phyloP scores from a whole-genome alignment of 108 stramenopile genomes.

The Craspedostauros australis region DNA sequence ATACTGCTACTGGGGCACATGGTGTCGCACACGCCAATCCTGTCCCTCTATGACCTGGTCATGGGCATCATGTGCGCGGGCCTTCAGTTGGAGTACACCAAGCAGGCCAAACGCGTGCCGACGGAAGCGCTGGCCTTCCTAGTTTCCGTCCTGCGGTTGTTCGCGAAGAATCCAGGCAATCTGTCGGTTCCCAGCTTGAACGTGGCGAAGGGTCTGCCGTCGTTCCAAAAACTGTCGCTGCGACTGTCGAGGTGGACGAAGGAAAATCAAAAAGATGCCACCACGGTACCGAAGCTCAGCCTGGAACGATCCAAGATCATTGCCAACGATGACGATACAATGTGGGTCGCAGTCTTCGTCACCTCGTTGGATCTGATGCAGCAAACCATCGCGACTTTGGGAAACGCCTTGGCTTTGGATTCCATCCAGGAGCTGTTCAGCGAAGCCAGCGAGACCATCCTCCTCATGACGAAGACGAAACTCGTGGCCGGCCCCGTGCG shows the following conservation, averaged over 20 bases:
- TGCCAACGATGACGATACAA: conserved; percentile 5
- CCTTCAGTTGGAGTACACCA: conserved; percentile 76
- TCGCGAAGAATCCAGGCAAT: conserved; percentile 29
- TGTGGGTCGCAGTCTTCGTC: conserved; percentile 30
- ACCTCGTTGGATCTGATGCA: conserved; percentile 45
- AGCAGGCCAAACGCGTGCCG: conserved; percentile 67
- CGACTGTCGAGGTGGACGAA: conserved; percentile 2
- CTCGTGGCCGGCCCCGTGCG: conserved; percentile 36
- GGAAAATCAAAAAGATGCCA: background rate
- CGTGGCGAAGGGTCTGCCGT: conserved; percentile 17
- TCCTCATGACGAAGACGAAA: too few relatives aligned
- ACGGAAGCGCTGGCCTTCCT: conserved; percentile 86
- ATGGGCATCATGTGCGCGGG: conserved; percentile 73
- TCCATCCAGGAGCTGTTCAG: conserved; percentile 53
- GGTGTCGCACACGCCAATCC: conserved; percentile 78
- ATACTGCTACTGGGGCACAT: conserved; percentile 78
- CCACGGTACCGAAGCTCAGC: conserved; percentile 6
- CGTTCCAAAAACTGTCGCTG: conserved; percentile 6
- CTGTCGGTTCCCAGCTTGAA: conserved; percentile 46
- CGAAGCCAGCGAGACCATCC: conserved; percentile 46
- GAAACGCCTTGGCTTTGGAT: conserved; percentile 27
- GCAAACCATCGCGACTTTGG: conserved; percentile 19
- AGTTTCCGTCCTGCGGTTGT: conserved; percentile 55
- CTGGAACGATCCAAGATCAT: conserved; percentile 50
- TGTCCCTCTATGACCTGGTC: conserved; percentile 56